These are phyloP conservation scores for Claviceps capensis DNA, from an alignment of 2,329 filamentous ascomycete genomes.

Conservation along the genomic window DNA sequence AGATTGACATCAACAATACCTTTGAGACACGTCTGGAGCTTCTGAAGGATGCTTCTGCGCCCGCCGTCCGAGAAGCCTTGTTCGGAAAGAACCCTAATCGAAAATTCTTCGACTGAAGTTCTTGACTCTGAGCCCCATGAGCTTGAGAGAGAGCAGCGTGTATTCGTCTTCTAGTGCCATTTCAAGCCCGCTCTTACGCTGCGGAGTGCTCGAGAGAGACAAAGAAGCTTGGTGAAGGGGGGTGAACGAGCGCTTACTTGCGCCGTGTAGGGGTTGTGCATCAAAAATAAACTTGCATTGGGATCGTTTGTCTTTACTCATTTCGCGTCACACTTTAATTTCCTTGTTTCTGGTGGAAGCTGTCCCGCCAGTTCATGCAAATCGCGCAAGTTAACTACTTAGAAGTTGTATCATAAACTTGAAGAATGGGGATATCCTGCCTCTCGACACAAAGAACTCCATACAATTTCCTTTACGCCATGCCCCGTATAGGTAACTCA, in stretches of 20 bases:
- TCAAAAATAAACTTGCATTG: neutral
- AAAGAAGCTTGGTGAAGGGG: neutral
- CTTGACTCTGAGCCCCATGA: neutral
- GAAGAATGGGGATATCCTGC: neutral
- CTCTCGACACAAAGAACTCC: neutral
- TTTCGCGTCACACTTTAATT: neutral
- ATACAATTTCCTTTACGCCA: neutral
- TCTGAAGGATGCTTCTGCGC: slow-evolving; percentile 73
- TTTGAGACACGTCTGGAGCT: slow-evolving; percentile 82
- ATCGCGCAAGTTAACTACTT: slow-evolving; percentile 9
- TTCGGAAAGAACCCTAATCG: slow-evolving; percentile 94
- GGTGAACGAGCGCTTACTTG: no score
- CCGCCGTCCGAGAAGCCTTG: slow-evolving; percentile 68
- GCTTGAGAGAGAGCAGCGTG: neutral
- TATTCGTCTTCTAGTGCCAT: neutral
- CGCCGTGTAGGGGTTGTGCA: no score
- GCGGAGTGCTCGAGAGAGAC: neutral
- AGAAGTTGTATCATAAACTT: slow-evolving; percentile 20
- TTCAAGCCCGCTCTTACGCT: slow-evolving; percentile 5
- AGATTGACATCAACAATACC: slow-evolving; percentile 98
- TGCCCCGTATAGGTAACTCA: no score
- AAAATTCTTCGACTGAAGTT: slow-evolving; percentile 74
- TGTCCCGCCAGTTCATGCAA: slow-evolving; percentile 4
- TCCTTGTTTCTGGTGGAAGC: neutral
- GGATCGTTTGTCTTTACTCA: neutral